Evolutionary conservation across 2,329 filamentous ascomycete species (phyloP), one percentile per base, ranked within the genome.

Genomic region (Hypocrella siamensis): DNA sequence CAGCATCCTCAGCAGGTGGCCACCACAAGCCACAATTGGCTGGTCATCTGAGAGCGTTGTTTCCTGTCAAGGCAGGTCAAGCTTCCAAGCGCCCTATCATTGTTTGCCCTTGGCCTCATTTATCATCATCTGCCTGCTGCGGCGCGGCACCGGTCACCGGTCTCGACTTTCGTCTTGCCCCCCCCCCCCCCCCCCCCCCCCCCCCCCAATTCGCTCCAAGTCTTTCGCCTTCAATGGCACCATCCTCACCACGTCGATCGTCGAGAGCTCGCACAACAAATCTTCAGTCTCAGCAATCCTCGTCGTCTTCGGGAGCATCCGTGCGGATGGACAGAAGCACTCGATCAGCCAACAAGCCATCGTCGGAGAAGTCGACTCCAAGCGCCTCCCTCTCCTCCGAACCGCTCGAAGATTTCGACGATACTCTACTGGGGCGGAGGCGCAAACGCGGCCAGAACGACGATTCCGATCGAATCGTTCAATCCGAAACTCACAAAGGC

Each of bases 241-340:
- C 63, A 50, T 60, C 60, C 45, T 70, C 79, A 52, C 82, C 81
- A 54, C 79, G 88, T 60, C 82, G 88, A 54, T 93, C 86, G 50
- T 90, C 86, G 57, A 78, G 88, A 69, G 84, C 84, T 63, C 81
- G 83, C 52, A 75, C 75, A 49, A 75, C 73, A 46, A 80, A 86
- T 63, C 70, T 76, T 48, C 71, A 74, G 58, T 74, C 78, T 46
- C 76, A 83, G 46, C 77, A 83, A 46, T 83, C 80, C 40, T 84
- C 80, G 40, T 75, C 80, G 31, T 88, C 83, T 26, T 86, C 76
- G 37, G 79, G 79, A 48, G 76, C 80, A 26, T 86, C 82, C 38
- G 70, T 69, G 45, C 81, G 82, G 48, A 67, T 67, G 38, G 84
- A 93, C 45, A 74, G 83, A 53, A 73, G 63, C 49, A 79, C 79